Base-by-base conservation (phyloP, 1,284 basidiomycete species). In the Tilletiopsis washingtonensis region DNA sequence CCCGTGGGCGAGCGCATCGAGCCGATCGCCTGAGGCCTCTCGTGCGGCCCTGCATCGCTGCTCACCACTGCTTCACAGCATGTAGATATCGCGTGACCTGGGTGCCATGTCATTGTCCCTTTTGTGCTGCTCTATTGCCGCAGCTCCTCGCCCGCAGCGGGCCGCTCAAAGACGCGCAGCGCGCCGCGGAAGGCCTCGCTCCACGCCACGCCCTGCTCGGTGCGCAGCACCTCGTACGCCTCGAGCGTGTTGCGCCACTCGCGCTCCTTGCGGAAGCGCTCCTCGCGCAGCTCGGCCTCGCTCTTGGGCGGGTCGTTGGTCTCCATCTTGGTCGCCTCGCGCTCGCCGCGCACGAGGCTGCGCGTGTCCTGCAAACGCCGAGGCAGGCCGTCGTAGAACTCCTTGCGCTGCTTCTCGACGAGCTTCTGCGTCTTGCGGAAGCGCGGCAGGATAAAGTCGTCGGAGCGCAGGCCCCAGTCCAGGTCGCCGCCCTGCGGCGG, bases 301-400 rank as follows among this genome's bases (percentile, higher is more conserved):
- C 85, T 90, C 32, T 82, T 83, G 5, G 91, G 88, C 2, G 88
- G 87, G 62, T 87, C 82, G 39, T 80, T 80, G 53, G 77, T 74
- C 75, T 97, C 91, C 51, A 86, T 85, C 68, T 86, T 85, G 5
- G 86, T 91, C 15, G 84, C 82, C 65, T 91, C 85, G n/a, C 90
- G 80, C 39, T 80, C 80, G 2, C 88, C 83, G 4, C 81, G 79
- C 3, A 84, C 82, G 20, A 94, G 79, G 38, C 82, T 83, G 12
- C 91, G 82, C 5, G 89, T 86, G 3, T 79, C 81, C 39, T 79
- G 78, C n/a, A 98, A 76, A 64, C 82, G 82, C 26, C 77, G 78
- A 1, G 81, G 78, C 5, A 97, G 80, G 6, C 78, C 77, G 15
- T 81, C 78, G 75, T 97, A 96, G 76, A 88, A 97, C 43, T 80